Evolutionary conservation across 495 filamentous ascomycete genomes (phyloP).

Genomic region (Penicillium paradoxum): DNA sequence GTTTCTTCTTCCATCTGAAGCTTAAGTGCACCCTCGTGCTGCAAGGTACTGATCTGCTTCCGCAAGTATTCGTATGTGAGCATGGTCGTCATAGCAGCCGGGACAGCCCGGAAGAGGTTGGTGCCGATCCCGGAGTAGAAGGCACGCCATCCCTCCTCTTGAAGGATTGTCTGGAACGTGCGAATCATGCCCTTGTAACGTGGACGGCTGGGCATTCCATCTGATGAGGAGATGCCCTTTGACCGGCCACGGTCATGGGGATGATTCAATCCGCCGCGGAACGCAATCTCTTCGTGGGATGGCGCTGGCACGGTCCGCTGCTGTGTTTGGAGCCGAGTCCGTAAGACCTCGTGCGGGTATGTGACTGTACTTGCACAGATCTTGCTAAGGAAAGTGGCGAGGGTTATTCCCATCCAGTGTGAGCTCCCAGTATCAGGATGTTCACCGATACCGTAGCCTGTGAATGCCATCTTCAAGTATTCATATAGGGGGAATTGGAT

Average conservation of each 20-base stretch:
- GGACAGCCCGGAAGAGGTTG: conserved; percentile 93
- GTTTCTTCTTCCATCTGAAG: conserved; percentile 23
- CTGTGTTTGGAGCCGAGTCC: conserved; percentile 86
- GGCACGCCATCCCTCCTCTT: conserved; percentile 91
- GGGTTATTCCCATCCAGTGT: conserved; percentile 70
- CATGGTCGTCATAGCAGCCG: conserved; percentile 94
- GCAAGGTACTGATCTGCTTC: conserved; percentile 47
- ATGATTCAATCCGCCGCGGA: conserved; percentile 56
- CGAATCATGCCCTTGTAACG: conserved; percentile 78
- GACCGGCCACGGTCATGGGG: conserved; percentile 40
- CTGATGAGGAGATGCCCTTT: conserved; percentile 47
- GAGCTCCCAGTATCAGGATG: conserved; percentile 52
- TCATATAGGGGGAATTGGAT: conserved; percentile 98
- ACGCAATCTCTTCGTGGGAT: conserved; percentile 54
- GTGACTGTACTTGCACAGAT: conserved; percentile 91
- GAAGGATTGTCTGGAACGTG: conserved; percentile 76
- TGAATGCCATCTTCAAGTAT: conserved; percentile 84
- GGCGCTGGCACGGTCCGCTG: conserved; percentile 48
- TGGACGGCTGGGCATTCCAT: conserved; percentile 54
- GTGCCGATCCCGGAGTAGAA: conserved; percentile 98
- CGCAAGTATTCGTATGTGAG: conserved; percentile 91
- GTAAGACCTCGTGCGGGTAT: conserved; percentile 94
- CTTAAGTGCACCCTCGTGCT: conserved; percentile 45
- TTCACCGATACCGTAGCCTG: conserved; percentile 76
- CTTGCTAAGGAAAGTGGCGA: conserved; percentile 92